Percentiles rank a stretch among this genome's conserved stretches.
Evolutionary conservation across 306 rosid species (phyloP).

Genomic region (Inga oerstediana): DNA sequence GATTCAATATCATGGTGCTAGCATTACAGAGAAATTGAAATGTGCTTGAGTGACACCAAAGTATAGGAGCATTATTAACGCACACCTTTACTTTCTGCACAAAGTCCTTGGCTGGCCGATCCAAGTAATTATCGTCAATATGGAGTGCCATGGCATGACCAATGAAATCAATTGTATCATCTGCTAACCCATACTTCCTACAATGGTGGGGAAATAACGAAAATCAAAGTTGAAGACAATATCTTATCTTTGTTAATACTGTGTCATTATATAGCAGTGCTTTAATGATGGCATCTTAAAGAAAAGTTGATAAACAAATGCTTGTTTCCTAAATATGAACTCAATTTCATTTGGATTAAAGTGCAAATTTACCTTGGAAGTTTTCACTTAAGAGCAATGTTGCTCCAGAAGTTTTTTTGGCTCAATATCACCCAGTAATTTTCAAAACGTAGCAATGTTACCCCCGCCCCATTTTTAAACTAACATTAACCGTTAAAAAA

Average conservation of each 20-base stretch:
- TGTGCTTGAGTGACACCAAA: neutral
- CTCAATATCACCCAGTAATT: no score
- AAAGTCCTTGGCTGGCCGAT: slow-evolving; percentile 72
- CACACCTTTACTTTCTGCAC: slow-evolving; percentile 74
- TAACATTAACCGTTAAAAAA: no score
- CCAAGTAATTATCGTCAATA: slow-evolving; percentile 74
- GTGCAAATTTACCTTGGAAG: no score
- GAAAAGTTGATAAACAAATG: no score
- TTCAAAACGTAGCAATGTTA: no score
- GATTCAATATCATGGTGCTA: no score
- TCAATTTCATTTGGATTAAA: no score
- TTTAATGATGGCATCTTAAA: neutral
- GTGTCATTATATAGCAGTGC: neutral
- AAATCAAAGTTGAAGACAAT: neutral
- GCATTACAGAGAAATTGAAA: no score
- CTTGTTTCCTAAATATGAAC: no score
- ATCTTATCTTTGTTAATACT: neutral
- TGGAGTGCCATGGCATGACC: slow-evolving; percentile 94
- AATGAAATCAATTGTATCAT: slow-evolving; percentile 79
- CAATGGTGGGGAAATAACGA: slow-evolving; percentile 30
- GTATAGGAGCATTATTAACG: slow-evolving; percentile 23
- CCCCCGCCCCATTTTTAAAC: no score
- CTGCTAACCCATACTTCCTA: slow-evolving; percentile 86
- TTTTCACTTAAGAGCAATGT: no score
- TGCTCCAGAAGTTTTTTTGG: no score